A percentile compares a stretch with the other conserved stretches of the same genome.
These are phyloP conservation scores for Malassezia caprae DNA, from an alignment of 1,284 basidiomycete species.

Conservation along the genomic window DNA sequence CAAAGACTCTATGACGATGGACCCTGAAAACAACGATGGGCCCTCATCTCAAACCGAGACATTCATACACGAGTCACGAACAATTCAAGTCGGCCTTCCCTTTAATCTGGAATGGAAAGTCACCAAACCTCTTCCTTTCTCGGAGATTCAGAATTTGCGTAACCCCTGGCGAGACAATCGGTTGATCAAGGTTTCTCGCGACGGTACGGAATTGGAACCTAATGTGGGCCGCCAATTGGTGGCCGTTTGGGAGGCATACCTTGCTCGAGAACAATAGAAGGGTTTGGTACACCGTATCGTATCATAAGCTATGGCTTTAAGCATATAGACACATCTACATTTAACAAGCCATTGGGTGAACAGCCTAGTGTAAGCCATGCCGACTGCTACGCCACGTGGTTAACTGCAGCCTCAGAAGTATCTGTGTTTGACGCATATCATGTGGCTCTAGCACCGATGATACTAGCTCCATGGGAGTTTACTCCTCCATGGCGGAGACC, in stretches of 20 bases:
- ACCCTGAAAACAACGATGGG: not conserved
- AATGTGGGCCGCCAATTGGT: slow-evolving; percentile 62
- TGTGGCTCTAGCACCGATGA: not conserved
- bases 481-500: not conserved
- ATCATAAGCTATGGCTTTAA: not conserved
- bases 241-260: slow-evolving; percentile 62
- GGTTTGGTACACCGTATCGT: not conserved
- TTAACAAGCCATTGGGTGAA: not conserved
- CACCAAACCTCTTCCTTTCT: slow-evolving; percentile 65
- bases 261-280: not conserved
- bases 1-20: slow-evolving; percentile 1
- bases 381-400: not conserved
- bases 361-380: not conserved
- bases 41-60: not conserved
- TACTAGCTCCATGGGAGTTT: not conserved
- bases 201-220: slow-evolving; percentile 84
- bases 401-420: not conserved
- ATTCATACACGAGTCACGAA: slow-evolving; percentile 3
- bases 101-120: slow-evolving; percentile 80
- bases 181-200: slow-evolving; percentile 74
- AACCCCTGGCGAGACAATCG: slow-evolving; percentile 87
- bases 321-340: not conserved
- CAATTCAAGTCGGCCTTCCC: slow-evolving; percentile 56
- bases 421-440: not conserved
- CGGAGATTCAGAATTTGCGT: slow-evolving; percentile 64